These are phyloP conservation scores for Hanseniaspora clermontiae DNA, from an alignment of 805 yeast genomes.

Conservation along the genomic window DNA sequence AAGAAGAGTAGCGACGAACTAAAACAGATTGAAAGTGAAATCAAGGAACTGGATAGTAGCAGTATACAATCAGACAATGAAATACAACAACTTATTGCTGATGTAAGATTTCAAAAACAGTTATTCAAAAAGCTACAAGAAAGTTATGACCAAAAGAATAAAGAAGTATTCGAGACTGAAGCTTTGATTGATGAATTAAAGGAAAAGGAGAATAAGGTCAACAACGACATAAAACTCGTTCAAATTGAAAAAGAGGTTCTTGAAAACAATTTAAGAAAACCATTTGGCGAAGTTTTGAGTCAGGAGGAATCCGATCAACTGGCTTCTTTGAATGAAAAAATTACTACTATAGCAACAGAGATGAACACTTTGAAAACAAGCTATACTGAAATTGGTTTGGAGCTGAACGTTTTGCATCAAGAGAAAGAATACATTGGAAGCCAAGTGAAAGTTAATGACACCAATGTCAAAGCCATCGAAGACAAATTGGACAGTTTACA, in stretches of 20 bases:
- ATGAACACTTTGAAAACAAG: conserved; percentile 27
- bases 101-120: conserved; percentile 31
- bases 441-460: background rate
- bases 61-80: background rate
- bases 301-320: conserved; percentile 37
- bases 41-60: conserved; percentile 25
- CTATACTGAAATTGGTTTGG: conserved; percentile 19
- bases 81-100: background rate
- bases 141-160: conserved; percentile 32
- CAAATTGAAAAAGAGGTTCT: conserved; percentile 34
- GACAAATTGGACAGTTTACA: conserved; percentile 17
- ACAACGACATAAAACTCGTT: conserved; percentile 27
- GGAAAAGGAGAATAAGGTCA: conserved; percentile 29
- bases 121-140: conserved; percentile 35
- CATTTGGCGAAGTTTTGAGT: conserved; percentile 43
- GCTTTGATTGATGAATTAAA: conserved; percentile 33
- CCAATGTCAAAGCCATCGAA: conserved; percentile 12
- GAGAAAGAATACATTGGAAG: conserved; percentile 15
- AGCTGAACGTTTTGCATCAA: conserved; percentile 28
- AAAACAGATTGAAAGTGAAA: conserved; percentile 34
- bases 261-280: conserved; percentile 37
- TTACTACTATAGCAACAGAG: conserved; percentile 37
- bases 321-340: conserved; percentile 27
- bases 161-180: conserved; percentile 32
- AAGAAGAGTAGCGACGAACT: conserved; percentile 40